phyloP scores from a whole-genome alignment of 345 rosid species.

The Citrus australasica region DNA sequence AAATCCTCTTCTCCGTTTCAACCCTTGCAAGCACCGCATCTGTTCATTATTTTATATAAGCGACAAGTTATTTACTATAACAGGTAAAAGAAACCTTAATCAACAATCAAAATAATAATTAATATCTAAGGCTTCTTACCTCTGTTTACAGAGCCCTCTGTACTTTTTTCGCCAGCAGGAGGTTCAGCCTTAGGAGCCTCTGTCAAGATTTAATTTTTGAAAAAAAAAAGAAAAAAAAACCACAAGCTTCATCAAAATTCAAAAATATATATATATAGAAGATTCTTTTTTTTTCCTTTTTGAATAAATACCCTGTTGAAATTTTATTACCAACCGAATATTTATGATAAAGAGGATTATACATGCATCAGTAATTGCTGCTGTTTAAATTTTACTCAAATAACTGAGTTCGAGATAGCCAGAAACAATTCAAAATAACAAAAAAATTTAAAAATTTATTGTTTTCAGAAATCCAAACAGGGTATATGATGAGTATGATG shows the following conservation, averaged over 20 bases:
- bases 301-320: neutral
- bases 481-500: too few relatives aligned
- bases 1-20: slow-evolving; percentile 66
- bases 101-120: neutral
- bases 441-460: too few relatives aligned
- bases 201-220: slow-evolving; percentile 14
- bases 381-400: neutral
- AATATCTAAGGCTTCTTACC: slow-evolving; percentile 28
- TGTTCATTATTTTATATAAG: slow-evolving; percentile 1
- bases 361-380: too few relatives aligned
- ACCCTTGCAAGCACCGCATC: slow-evolving; percentile 80
- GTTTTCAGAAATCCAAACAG: too few relatives aligned
- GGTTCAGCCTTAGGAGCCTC: slow-evolving; percentile 34
- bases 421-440: neutral
- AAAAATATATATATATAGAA: neutral
- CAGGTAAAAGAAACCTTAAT: neutral
- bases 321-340: neutral
- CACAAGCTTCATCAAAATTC: neutral
- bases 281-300: neutral
- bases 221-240: too few relatives aligned
- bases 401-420: neutral
- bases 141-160: slow-evolving; percentile 48
- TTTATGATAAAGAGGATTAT: neutral
- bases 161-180: slow-evolving; percentile 27
- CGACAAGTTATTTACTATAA: neutral